phyloP scores from a whole-genome alignment of 1,284 basidiomycete species.

The Ceratobasidium theobromae region DNA sequence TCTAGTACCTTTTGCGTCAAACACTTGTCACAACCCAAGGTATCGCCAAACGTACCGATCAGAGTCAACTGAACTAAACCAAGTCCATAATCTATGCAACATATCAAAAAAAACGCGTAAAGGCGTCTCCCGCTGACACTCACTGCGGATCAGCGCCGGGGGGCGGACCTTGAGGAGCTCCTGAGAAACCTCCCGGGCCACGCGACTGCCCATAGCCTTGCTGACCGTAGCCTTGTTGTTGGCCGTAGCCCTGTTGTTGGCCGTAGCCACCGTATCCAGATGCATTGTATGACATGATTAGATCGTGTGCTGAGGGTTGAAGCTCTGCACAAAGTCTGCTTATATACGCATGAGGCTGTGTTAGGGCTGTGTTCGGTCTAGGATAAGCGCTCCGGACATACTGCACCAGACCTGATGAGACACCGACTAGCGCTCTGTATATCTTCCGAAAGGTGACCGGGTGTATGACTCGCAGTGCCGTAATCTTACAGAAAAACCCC shows the following conservation, averaged over 20 bases:
- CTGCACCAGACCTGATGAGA: no score
- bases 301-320: no score
- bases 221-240: constrained; percentile 11
- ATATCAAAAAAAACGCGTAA: not conserved
- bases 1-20: not conserved
- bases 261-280: constrained; percentile 13
- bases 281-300: constrained; percentile 33
- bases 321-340: no score
- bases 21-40: not conserved
- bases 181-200: constrained; percentile 24
- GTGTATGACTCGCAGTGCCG: no score
- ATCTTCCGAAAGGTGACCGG: no score
- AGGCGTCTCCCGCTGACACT: constrained; percentile 1
- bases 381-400: no score
- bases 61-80: constrained; percentile 35
- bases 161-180: constrained; percentile 31
- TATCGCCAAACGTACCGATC: constrained; percentile 30
- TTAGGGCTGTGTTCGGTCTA: no score
- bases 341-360: not conserved
- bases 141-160: constrained; percentile 36
- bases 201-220: not conserved
- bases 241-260: not conserved
- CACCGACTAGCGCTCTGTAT: no score
- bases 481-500: no score
- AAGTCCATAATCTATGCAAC: constrained; percentile 27